Evolutionary conservation across 2,329 filamentous ascomycete species (phyloP), one percentile per base, ranked within the genome.

Genomic region (Zarea fungicola): DNA sequence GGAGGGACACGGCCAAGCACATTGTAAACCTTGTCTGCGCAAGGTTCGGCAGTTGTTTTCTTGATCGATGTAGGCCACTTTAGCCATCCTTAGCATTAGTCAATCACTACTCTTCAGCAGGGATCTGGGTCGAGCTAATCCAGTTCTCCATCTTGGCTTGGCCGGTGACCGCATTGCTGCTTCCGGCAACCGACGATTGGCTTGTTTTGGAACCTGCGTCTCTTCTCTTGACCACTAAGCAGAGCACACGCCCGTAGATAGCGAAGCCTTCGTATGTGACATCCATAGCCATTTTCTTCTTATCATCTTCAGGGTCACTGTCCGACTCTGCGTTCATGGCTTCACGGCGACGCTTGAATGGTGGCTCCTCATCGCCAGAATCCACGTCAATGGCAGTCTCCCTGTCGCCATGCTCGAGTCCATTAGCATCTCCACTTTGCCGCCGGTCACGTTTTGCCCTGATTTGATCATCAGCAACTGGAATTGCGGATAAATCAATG

Each of bases 231-330:
- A 99, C 84, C 8, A 99, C 86, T 51, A 99, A 76, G 66, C 91
- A 97, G 22, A 99, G 74, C 40, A 96, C 89, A 57, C 89, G 86
- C 10, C 93, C 90, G 69, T 96, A 95, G 62, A 99, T 96, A 59
- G 86, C 88, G 69, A 97, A 97, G 8, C 93, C 92, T 60, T 97
- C 90, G 68, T 97, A 99, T 13, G 83, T 84, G 22, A 92, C 93
- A 53, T 86, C 84, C 72, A 96, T 80, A 18, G 79, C 81, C 58
- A 95, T 71, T 66, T 96, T 97, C 73, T 99, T 96, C 70, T 96
- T 95, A 61, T 95, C 87, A 50, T 87, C 83, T 9, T 65, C 64
- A 16, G 63, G 63, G 16, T 62, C 68, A 21, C 60, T 60, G 42
- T 61, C 60, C 28, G 55, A 56, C 41, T 61, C 63, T 8, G 47